phyloP scores from a whole-genome alignment of 129 eudicot genomes.

The Apium graveolens region DNA sequence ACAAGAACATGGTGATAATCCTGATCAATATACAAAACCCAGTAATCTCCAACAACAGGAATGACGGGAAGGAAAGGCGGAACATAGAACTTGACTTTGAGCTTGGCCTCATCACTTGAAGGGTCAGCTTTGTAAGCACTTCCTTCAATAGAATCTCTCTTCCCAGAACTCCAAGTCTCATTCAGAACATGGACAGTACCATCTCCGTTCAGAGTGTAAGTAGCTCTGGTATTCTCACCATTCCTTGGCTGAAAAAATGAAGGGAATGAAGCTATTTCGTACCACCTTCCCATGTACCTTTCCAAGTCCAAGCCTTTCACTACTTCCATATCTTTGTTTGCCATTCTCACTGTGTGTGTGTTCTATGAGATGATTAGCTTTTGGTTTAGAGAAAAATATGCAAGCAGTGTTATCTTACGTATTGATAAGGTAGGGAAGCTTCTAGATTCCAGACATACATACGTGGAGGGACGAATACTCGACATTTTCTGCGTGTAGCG shows the following conservation, averaged over 20 bases:
- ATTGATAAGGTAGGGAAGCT: constrained; percentile 7
- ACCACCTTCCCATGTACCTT: constrained; percentile 90
- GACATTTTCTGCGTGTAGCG: too few relatives aligned
- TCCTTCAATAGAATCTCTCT: constrained; percentile 64
- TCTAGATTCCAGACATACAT: background rate
- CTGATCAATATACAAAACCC: constrained; percentile 63
- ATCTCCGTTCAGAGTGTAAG: constrained; percentile 52
- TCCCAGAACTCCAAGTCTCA: constrained; percentile 81
- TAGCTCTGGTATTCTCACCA: constrained; percentile 71
- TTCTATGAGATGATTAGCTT: background rate
- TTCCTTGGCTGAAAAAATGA: constrained; percentile 56
- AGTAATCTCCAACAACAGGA: constrained; percentile 78
- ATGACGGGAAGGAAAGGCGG: constrained; percentile 85
- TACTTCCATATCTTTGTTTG: constrained; percentile 59
- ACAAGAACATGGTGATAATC: constrained; percentile 70
- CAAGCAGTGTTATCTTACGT: background rate
- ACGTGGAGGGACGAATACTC: constrained; percentile 8
- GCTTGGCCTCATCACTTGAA: constrained; percentile 74
- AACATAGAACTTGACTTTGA: constrained; percentile 80
- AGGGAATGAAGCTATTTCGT: constrained; percentile 83
- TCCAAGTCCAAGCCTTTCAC: constrained; percentile 56
- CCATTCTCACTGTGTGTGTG: constrained; percentile 28
- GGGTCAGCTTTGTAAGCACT: constrained; percentile 72
- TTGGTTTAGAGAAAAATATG: background rate
- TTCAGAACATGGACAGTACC: constrained; percentile 64